phyloP scores from a whole-genome alignment of 192 early-diverging fungal genomes.

The Backusella tarrabulga region DNA sequence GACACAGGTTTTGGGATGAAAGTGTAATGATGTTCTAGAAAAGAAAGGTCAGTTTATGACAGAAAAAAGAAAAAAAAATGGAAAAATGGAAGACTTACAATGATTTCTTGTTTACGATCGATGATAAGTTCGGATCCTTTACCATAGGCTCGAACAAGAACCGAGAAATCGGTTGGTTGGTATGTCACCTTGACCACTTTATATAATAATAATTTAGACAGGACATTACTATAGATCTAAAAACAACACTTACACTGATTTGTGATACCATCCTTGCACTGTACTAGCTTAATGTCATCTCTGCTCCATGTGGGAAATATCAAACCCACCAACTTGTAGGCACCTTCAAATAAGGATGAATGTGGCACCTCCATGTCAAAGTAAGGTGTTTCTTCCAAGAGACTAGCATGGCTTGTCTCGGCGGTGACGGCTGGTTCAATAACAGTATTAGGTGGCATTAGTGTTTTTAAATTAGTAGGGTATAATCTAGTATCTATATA shows the following conservation, averaged over 20 bases:
- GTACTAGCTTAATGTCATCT: constrained; percentile 55
- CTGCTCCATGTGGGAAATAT: constrained; percentile 65
- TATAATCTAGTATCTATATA: not conserved
- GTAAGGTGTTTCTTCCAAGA: constrained; percentile 31
- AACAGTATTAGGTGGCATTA: constrained; percentile 13
- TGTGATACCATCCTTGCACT: constrained; percentile 83
- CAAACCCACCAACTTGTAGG: constrained; percentile 45
- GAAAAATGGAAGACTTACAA: constrained; percentile 53
- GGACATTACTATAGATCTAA: not conserved
- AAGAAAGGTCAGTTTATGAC: no score
- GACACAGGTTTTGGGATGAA: constrained; percentile 66
- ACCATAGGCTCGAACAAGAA: constrained; percentile 89
- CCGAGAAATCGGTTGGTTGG: constrained; percentile 48
- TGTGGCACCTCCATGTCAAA: constrained; percentile 54
- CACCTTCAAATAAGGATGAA: constrained; percentile 62
- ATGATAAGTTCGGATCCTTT: constrained; percentile 85
- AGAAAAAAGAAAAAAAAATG: not conserved
- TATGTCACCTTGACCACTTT: constrained; percentile 72
- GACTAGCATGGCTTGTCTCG: not conserved
- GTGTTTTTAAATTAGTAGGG: not conserved
- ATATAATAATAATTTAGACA: not conserved
- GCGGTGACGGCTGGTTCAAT: not conserved
- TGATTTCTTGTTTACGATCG: constrained; percentile 82
- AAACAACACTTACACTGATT: constrained; percentile 61
- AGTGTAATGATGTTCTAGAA: constrained; percentile 78